Base-by-base conservation (phyloP, 1,284 basidiomycete species). In the Fomitopsis betulina region DNA sequence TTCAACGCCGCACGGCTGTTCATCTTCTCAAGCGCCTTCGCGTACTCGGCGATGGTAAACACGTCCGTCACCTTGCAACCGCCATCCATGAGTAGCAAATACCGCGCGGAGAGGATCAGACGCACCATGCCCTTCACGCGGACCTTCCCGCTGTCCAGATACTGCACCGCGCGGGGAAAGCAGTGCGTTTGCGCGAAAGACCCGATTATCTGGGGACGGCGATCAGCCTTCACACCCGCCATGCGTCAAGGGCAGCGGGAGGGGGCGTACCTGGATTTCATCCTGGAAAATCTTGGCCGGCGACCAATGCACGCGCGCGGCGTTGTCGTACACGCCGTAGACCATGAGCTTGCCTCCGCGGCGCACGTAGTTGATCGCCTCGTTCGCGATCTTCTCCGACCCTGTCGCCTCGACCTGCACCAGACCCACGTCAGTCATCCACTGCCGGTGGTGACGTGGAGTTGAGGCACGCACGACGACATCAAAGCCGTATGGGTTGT, bases 401-500 rank as follows among this genome's bases (percentile, higher is more conserved):
- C 84, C 84, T 27, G 83, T 85, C 58, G 82, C 83, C 72, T 85
- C 83, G 57, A 81, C 63, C 68, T 69, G 52, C 21, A 56, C 53
- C 23, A 25, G 42, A 53, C 9, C 17, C 37, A 19, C 30, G 39
- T 21, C 9, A 27, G 27, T 21, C 4, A 17, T 5, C 17, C 37
- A 9, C 21, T 3, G 25, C 23, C 53, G 4, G 3, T 19, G 2
- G 2, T 32, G 6, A 30, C 23, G 10, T 35, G n/a, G 7, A 7
- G 2, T 45, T 4, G 23, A n/a, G 27, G 42, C 13, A 67, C 72
- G 15, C 57, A 74, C 82, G 45, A 85, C 83, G 49, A 84, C 79
- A 68, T 85, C 83, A 65, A 85, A 85, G 30, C 83, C 83, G 71
- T 83, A 79, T 54, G 82, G 82, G 70, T 85, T 78, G 62, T 82